Percentiles rank a stretch among this genome's conserved stretches.
Conservation (phyloP, 352 stramenopile genomes). For the Thalassiosira mediterranea region DNA sequence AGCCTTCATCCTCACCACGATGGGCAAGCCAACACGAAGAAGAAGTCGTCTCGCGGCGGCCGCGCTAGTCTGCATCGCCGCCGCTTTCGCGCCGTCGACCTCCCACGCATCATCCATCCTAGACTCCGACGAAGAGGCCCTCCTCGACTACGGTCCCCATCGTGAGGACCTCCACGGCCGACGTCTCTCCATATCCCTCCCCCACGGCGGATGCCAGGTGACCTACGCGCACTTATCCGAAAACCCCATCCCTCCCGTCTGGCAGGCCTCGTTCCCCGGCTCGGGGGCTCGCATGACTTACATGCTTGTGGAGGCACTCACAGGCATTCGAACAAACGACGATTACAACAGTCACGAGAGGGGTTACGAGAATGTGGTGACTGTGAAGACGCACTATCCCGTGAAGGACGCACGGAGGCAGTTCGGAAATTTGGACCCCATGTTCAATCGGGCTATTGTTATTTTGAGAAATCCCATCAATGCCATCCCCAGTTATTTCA, state of each 20-base stretch:
- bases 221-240: slow-evolving; percentile 33
- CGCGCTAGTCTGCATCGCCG: too few relatives aligned
- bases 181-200: slow-evolving; percentile 39
- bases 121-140: too few relatives aligned
- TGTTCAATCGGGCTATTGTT: slow-evolving; percentile 40
- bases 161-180: slow-evolving; percentile 6
- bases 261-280: slow-evolving; percentile 28
- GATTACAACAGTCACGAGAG: slow-evolving; percentile 54
- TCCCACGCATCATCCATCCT: too few relatives aligned
- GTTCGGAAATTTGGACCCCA: slow-evolving; percentile 16
- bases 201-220: slow-evolving; percentile 50
- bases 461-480: slow-evolving; percentile 64
- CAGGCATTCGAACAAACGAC: slow-evolving; percentile 55
- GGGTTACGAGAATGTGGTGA: slow-evolving; percentile 47
- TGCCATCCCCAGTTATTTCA: slow-evolving; percentile 56
- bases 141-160: too few relatives aligned
- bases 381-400: slow-evolving; percentile 61
- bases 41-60: too few relatives aligned
- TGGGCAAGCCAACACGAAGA: too few relatives aligned
- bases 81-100: too few relatives aligned
- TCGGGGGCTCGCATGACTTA: slow-evolving; percentile 52
- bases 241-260: slow-evolving; percentile 21
- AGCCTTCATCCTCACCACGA: too few relatives aligned
- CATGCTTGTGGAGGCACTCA: slow-evolving; percentile 56
- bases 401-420: background rate